Evolutionary conservation across 352 stramenopile species (phyloP).

Genomic region (Saprolegnia diclina): DNA sequence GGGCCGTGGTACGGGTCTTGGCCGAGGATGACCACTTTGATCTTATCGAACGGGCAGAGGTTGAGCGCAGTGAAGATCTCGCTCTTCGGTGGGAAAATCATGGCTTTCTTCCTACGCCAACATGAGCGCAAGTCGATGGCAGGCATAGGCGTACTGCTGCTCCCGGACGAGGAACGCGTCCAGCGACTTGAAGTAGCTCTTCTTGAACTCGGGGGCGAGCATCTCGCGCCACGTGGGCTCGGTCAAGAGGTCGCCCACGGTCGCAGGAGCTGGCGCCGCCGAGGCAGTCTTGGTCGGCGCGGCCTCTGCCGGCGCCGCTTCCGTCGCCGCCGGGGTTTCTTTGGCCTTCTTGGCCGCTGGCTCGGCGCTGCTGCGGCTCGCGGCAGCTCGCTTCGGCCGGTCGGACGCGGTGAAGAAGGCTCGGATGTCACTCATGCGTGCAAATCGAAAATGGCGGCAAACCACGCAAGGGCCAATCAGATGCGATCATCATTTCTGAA

Average conservation of each 20-base stretch:
- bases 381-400: conserved; percentile 16
- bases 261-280: no score
- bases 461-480: background rate
- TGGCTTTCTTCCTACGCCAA: conserved; percentile 42
- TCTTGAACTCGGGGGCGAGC: conserved; percentile 27
- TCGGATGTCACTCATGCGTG: conserved; percentile 22
- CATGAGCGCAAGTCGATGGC: background rate
- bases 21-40: conserved; percentile 92
- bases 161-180: conserved; percentile 28
- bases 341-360: conserved; percentile 8
- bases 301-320: background rate
- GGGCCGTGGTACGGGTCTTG: conserved; percentile 90
- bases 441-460: conserved; percentile 9
- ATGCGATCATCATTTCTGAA: no score
- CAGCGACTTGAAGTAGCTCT: conserved; percentile 30
- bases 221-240: conserved; percentile 26
- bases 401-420: conserved; percentile 13
- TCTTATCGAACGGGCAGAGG: conserved; percentile 72
- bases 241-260: background rate
- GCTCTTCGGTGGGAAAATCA: conserved; percentile 77
- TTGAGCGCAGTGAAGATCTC: conserved; percentile 89
- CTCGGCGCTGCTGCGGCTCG: background rate
- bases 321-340: background rate
- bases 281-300: no score
- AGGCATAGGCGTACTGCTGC: conserved; percentile 21